Evolutionary conservation across 1,284 basidiomycete genomes (phyloP), one percentile per base, ranked within the genome.

Genomic region (Cystobasidium pallidum): DNA sequence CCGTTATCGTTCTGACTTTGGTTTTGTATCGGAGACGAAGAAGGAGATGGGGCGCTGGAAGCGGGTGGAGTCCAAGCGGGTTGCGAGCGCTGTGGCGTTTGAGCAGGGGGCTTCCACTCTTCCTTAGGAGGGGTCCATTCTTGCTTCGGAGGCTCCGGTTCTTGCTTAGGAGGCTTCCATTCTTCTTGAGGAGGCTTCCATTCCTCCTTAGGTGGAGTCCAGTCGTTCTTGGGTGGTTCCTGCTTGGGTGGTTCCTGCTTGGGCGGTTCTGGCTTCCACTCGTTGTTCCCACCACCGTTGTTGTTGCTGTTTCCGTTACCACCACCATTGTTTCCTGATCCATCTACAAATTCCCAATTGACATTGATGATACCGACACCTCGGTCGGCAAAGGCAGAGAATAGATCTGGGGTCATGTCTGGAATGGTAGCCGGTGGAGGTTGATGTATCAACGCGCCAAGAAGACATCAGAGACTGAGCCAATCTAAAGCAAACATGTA

Each of bases 11-110:
- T n/a, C 13, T 62, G 34, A 28, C n/a, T 43, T 2, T 47, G 13
- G 34, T 51, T 43, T 13, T 28, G 54, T 6, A 30, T 39, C 19
- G 52, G 30, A 10, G 36, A 17, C 3, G 54, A 26, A 24, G 66
- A 21, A 7, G 66, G 43, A 43, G 66, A 59, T 28, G 26, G 66
- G 24, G 52, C 43, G 3, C 13, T 51, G 17, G 45, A 45, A 66
- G 64, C 10, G n/a, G 49, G 28, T 32, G 66, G 66, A 39, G 66
- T 68, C 66, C 66, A 68, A 19, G 52, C 43, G 54, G 54, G 43
- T 59, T 36, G 17, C 30, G 19, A 21, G 21, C 11, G 47, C 21
- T 34, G 19, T 10, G 51, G 36, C 13, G 30, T 45, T 13, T 34
- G 28, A 21, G 43, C 64, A 66, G 47, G 47, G 15, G 49, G 64